Base-by-base conservation (phyloP, 768 basidiomycete species). In the Suillus cothurnatus region DNA sequence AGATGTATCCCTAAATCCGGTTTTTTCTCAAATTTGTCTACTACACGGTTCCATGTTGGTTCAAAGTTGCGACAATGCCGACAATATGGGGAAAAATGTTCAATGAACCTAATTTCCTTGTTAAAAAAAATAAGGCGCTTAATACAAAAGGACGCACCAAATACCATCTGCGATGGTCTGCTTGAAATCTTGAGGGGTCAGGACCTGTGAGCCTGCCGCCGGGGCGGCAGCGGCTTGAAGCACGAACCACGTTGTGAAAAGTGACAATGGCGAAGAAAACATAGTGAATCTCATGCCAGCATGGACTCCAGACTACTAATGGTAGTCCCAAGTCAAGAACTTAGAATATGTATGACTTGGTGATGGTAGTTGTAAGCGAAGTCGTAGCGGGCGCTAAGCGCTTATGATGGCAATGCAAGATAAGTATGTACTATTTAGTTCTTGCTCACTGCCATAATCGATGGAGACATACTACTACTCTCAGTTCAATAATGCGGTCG, bases 51-150 rank as follows among this genome's bases (percentile, higher is more conserved):
- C 94, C 95, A 97, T 32, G 89, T 94, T 0, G 95, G 90, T 12
- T 87, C 88, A 69, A 97, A 97, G 0, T 79, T 74, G 38, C 83
- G 81, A 76, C 95, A 97, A 72, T 97, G 95, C 5, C 76, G 73
- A 70, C 95, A 97, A 71, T 88, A 90, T 0, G 95, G 95, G 1
- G 93, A 95, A 74, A 87, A 97, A 75, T 92, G 90, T 70, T 97
- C 94, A 58, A 97, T 80, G 65, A 96, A 88, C 88, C 88, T 83
- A 67, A 43, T 34, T 47, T 21, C 17, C 36, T 28, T 45, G 9
- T 11, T 53, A 23, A 6, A 52, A 43, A 36, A n/a, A 55, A 49
- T 28, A 15, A 53, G 55, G 50, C 0, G 14, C 3, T 1, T 26
- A n/a, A n/a, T 31, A 45, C 1, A 26, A 41, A 45, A 34, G n/a